Conservation (phyloP, 805 yeast genomes). For the Zygosaccharomyces gambellarensis region DNA sequence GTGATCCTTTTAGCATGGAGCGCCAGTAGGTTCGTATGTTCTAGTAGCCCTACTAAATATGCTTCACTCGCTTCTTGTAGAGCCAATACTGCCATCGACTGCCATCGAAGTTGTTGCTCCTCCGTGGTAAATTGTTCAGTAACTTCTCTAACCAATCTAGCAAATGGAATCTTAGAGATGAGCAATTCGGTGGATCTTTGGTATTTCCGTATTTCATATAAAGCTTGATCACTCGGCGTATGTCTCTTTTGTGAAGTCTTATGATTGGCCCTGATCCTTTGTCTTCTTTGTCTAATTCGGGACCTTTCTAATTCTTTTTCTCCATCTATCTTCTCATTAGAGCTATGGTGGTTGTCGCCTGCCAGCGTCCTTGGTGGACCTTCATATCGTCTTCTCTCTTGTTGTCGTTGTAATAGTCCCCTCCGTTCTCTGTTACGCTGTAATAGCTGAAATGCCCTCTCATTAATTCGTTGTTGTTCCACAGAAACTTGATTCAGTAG, state of each 20-base stretch:
- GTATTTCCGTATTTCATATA: constrained; percentile 61
- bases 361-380: constrained; percentile 6
- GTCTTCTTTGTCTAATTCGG: constrained; percentile 11
- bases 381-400: constrained; percentile 18
- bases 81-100: constrained; percentile 69
- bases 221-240: constrained; percentile 61
- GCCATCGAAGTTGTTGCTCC: constrained; percentile 67
- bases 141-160: constrained; percentile 68
- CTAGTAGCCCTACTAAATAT: constrained; percentile 63
- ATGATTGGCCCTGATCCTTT: constrained; percentile 37
- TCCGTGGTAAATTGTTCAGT: constrained; percentile 47
- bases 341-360: neutral
- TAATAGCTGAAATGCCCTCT: constrained; percentile 27
- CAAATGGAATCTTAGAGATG: constrained; percentile 70
- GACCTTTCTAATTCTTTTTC: neutral
- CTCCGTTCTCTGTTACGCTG: constrained; percentile 32
- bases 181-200: constrained; percentile 66
- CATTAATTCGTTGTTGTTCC: constrained; percentile 28
- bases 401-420: constrained; percentile 15
- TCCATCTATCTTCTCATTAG: constrained; percentile 2
- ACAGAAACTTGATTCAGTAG: constrained; percentile 16
- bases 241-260: constrained; percentile 36
- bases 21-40: constrained; percentile 74
- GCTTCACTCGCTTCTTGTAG: constrained; percentile 82
- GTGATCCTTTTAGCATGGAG: constrained; percentile 80